Evolutionary conservation across 2,329 filamentous ascomycete genomes (phyloP).

Genomic region (Aspergillus sp.): DNA sequence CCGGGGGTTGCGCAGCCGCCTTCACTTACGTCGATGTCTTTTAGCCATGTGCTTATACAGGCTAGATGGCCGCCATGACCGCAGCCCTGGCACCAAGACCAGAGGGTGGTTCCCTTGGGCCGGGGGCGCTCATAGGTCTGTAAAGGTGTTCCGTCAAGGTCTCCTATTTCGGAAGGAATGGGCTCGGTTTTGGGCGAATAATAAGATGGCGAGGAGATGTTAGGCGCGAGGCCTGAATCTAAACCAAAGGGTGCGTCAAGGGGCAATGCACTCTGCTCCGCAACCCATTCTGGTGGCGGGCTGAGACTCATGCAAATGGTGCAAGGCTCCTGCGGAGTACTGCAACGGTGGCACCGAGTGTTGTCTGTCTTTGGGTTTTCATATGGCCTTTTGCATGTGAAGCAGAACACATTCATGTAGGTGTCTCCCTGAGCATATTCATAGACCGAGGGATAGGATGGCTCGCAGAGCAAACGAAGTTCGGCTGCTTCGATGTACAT

Average conservation of each 20-base stretch:
- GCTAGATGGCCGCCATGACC: slow-evolving; percentile 60
- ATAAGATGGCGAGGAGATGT: slow-evolving; percentile 47
- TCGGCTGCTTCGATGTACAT: slow-evolving; percentile 52
- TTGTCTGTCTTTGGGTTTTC: slow-evolving; percentile 51
- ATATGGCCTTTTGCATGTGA: slow-evolving; percentile 57
- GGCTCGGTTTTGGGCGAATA: slow-evolving; percentile 40
- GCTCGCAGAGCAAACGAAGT: slow-evolving; percentile 56
- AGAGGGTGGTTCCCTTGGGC: slow-evolving; percentile 43
- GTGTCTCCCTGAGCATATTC: slow-evolving; percentile 57
- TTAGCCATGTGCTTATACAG: slow-evolving; percentile 59
- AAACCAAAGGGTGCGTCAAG: slow-evolving; percentile 13
- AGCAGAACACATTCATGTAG: slow-evolving; percentile 55
- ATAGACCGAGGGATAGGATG: slow-evolving; percentile 56
- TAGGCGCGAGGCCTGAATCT: slow-evolving; percentile 30
- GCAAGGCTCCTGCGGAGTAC: slow-evolving; percentile 40
- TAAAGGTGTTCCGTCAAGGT: slow-evolving; percentile 18
- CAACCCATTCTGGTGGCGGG: slow-evolving; percentile 42
- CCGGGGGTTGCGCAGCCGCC: slow-evolving; percentile 60
- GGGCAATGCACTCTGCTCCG: slow-evolving; percentile 21
- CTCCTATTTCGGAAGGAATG: slow-evolving; percentile 26
- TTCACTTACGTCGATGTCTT: slow-evolving; percentile 47
- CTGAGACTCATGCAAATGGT: slow-evolving; percentile 43
- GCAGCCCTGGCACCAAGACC: slow-evolving; percentile 60
- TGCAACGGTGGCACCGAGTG: slow-evolving; percentile 53
- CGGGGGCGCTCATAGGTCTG: slow-evolving; percentile 26